Conservation (phyloP, 441 rosid species). For the Aquilaria agallochum region DNA sequence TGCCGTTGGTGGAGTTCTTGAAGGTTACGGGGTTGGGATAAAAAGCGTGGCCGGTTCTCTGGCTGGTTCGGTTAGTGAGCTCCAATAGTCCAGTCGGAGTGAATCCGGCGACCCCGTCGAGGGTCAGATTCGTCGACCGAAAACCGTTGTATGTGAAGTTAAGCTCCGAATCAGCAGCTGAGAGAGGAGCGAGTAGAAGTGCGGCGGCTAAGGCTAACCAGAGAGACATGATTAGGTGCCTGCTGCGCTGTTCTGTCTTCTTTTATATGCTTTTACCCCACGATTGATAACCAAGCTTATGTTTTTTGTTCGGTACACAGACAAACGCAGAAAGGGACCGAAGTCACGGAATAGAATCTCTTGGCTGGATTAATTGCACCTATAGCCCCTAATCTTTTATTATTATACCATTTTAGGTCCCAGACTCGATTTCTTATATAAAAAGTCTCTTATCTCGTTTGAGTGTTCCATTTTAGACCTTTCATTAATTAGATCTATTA, state of each 20-base stretch:
- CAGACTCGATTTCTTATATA: too few relatives aligned
- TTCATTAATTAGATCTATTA: too few relatives aligned
- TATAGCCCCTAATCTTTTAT: too few relatives aligned
- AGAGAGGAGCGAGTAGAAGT: neutral
- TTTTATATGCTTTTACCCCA: neutral
- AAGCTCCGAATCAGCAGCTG: neutral
- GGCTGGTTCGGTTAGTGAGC: slow-evolving; percentile 25
- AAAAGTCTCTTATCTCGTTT: too few relatives aligned
- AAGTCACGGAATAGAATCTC: too few relatives aligned
- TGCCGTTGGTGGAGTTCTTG: slow-evolving; percentile 26
- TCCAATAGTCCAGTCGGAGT: slow-evolving; percentile 23
- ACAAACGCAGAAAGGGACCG: too few relatives aligned
- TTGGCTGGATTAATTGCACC: too few relatives aligned
- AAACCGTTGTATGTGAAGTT: slow-evolving; percentile 21
- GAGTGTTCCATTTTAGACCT: too few relatives aligned
- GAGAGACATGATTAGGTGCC: slow-evolving; percentile 8
- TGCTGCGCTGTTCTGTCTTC: neutral
- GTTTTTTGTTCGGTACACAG: too few relatives aligned
- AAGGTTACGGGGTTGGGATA: slow-evolving; percentile 13
- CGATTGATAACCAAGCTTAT: too few relatives aligned
- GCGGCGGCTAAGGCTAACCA: neutral
- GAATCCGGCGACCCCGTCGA: slow-evolving; percentile 19
- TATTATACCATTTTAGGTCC: too few relatives aligned
- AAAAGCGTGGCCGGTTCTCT: slow-evolving; percentile 28
- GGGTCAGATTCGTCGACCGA: slow-evolving; percentile 8